These are phyloP conservation scores for Solanum pinnatisectum DNA, from an alignment of 257 asterid species.

Conservation along the genomic window DNA sequence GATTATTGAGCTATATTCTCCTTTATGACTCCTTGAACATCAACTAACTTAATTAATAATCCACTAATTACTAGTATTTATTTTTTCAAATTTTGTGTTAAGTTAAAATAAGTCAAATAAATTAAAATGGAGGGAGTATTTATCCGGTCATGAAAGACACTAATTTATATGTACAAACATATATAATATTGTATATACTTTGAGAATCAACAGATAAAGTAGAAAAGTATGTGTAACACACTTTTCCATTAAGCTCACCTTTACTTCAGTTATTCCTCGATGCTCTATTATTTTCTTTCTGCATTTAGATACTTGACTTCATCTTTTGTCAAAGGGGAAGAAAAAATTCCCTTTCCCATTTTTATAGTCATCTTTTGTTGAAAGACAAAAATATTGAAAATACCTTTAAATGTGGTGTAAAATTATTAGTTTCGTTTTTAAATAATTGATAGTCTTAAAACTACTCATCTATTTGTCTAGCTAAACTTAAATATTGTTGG, in stretches of 20 bases:
- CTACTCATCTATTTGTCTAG: no score
- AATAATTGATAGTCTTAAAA: no score
- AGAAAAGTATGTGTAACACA: not conserved
- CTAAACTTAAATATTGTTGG: no score
- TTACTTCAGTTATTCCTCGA: not conserved
- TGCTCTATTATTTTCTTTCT: not conserved
- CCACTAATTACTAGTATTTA: no score
- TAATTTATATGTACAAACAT: no score
- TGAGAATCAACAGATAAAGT: not conserved
- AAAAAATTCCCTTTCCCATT: not conserved
- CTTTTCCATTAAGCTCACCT: not conserved
- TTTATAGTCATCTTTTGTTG: not conserved
- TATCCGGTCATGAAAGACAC: not conserved
- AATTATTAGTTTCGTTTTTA: no score
- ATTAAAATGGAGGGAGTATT: not conserved
- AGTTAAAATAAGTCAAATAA: not conserved
- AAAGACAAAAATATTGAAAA: not conserved
- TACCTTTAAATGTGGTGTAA: rapidly evolving
- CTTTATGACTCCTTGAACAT: not conserved
- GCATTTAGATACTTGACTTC: not conserved
- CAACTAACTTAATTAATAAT: not conserved
- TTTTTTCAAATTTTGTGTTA: no score
- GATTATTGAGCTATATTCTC: not conserved
- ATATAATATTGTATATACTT: no score
- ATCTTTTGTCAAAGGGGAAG: not conserved